Base-by-base conservation (phyloP, 805 yeast genomes). In the Schwanniomyces pseudopolymorphus region DNA sequence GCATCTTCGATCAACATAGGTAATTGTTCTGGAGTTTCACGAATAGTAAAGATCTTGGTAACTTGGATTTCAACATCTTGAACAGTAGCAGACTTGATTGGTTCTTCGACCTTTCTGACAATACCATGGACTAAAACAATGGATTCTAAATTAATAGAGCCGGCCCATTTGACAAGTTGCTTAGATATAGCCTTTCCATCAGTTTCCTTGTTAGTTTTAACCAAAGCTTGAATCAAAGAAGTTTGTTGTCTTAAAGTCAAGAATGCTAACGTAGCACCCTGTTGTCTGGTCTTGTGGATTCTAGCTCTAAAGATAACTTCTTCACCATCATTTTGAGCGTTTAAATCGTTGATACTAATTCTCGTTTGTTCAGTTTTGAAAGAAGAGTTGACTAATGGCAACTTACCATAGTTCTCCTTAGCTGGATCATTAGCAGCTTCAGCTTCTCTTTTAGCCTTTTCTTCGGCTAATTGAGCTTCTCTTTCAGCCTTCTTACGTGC, bases 1-100 rank as follows among this genome's bases (percentile, higher is more conserved):
- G 98, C 98, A 70, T 94, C 99, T 76, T 94, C 99, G 60, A 94
- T 83, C 65, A 92, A 79, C 63, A 94, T 84, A 49, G 99, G 99
- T 63, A 94, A 79, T 71, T 87, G 90, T 59, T 85, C 85, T 42
- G 97, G 97, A 26, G 98, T 87, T 68, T 85, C 96, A 48, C 87
- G 83, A 53, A 92, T 81, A 46, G 91, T 77, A 69, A 73, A 82
- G 52, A 94, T 78, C 70, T 87, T 83, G 47, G 79, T 68, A 58
- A 94, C 78, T 54, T 81, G 84, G 54, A 94, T 81, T 77, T 94
- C 99, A 49, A 83, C 86, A 57, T 88, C 91, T 75, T 90, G 94
- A 48, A 89, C 84, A 36, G 98, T 89, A 44, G 97, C 94, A 41
- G 94, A 84, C 64, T 87, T 89, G 66, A 94, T 84, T 48, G 83